A percentile compares a stretch with the other conserved stretches of the same genome.
Evolutionary conservation across 768 basidiomycete genomes (phyloP).

Genomic region (Phylloporus sp.): DNA sequence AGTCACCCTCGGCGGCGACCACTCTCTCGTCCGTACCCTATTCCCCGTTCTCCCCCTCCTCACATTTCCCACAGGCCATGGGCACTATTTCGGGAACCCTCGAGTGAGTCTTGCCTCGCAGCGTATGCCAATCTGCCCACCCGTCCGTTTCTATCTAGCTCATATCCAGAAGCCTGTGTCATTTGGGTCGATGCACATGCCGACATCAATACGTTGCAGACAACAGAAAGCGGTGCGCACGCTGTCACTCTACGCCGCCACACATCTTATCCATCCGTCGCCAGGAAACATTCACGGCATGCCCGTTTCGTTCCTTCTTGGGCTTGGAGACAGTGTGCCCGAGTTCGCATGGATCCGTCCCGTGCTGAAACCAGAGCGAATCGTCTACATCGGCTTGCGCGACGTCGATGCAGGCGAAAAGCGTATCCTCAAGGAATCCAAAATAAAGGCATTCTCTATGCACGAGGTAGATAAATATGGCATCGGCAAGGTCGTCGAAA

Average conservation of each 20-base stretch:
- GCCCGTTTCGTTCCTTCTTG: conserved; percentile 90
- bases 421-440: conserved; percentile 70
- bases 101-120: conserved; percentile 40
- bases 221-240: conserved; percentile 64
- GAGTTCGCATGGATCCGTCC: conserved; percentile 60
- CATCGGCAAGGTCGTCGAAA: conserved; percentile 91
- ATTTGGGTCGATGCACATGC: conserved; percentile 98
- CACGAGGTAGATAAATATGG: conserved; percentile 86
- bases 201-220: conserved; percentile 88
- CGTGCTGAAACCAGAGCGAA: conserved; percentile 58
- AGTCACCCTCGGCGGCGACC: conserved; percentile 92
- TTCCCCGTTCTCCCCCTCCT: conserved; percentile 4
- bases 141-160: conserved; percentile 38
- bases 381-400: conserved; percentile 97
- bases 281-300: conserved; percentile 96
- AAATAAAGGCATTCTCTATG: conserved; percentile 88
- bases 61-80: conserved; percentile 56
- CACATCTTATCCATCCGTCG: not conserved
- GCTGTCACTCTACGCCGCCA: not conserved
- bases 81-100: conserved; percentile 92
- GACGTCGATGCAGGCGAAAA: conserved; percentile 91
- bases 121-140: conserved; percentile 1
- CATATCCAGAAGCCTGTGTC: conserved; percentile 76
- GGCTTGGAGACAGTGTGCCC: conserved; percentile 35
- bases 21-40: conserved; percentile 66